Evolutionary conservation across 1,284 basidiomycete species (phyloP).

Genomic region (Volvariella volvacea): DNA sequence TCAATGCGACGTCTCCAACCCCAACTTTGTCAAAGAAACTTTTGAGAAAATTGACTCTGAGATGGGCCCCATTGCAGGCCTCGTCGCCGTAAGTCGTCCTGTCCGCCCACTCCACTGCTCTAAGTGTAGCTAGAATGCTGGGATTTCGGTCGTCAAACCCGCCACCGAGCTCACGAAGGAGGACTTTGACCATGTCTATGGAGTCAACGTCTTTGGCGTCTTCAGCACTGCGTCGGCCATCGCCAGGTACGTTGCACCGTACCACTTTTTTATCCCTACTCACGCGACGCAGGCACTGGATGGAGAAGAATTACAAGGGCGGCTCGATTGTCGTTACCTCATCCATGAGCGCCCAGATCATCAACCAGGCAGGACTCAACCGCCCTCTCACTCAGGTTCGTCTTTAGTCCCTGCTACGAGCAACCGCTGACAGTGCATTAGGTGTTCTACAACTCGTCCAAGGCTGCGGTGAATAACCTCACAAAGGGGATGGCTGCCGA

Average conservation of each 20-base stretch:
- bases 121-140: conserved; percentile 25
- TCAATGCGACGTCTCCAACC: conserved; percentile 29
- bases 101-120: background rate
- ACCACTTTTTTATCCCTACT: background rate
- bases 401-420: background rate
- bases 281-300: conserved; percentile 21
- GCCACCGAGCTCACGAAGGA: conserved; percentile 27
- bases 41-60: conserved; percentile 26
- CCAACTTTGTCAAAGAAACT: conserved; percentile 23
- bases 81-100: conserved; percentile 25
- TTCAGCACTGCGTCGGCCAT: conserved; percentile 30
- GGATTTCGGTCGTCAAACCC: conserved; percentile 31
- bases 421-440: conserved; percentile 14
- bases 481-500: conserved; percentile 54
- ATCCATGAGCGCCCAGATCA: conserved; percentile 34
- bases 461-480: conserved; percentile 52
- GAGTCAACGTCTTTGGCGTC: conserved; percentile 30
- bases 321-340: conserved; percentile 28
- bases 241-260: conserved; percentile 20
- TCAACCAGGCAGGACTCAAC: conserved; percentile 24
- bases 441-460: conserved; percentile 57
- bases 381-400: conserved; percentile 25
- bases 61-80: conserved; percentile 26
- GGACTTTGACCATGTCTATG: conserved; percentile 25
- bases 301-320: conserved; percentile 19